Conservation (phyloP, 768 basidiomycete genomes). For the Pluteus cervinus region DNA sequence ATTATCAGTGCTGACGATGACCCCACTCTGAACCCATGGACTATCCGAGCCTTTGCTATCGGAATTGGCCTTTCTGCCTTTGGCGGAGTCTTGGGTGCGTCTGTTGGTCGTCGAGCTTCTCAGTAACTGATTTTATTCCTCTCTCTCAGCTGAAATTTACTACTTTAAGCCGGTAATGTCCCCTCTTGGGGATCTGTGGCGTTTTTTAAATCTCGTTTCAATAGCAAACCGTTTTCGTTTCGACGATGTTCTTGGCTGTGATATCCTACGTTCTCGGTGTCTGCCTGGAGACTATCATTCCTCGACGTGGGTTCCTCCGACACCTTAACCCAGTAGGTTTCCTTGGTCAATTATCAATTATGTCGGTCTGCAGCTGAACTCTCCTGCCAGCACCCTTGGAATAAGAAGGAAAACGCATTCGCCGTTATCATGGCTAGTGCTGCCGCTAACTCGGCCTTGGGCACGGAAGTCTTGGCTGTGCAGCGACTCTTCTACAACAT, state of each 20-base stretch:
- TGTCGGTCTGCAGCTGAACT: constrained; percentile 6
- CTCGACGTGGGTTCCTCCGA: constrained; percentile 34
- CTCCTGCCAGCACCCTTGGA: constrained; percentile 51
- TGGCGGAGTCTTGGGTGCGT: constrained; percentile 42
- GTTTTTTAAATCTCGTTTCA: no score
- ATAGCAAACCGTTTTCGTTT: constrained; percentile 47
- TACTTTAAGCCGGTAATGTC: no score
- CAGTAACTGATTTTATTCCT: no score
- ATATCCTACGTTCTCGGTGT: no score
- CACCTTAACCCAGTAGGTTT: constrained; percentile 45
- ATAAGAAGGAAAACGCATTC: constrained; percentile 55
- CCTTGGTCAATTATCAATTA: background rate
- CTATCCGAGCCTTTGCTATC: constrained; percentile 39
- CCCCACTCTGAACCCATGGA: constrained; percentile 38
- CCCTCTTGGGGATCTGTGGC: no score
- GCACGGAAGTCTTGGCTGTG: constrained; percentile 47
- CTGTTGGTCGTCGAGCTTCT: no score
- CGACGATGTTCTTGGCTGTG: no score
- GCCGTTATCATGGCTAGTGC: constrained; percentile 54
- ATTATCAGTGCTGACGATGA: constrained; percentile 42
- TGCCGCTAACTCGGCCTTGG: constrained; percentile 47
- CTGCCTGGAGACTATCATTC: no score
- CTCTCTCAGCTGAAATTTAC: no score
- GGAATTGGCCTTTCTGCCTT: constrained; percentile 42
- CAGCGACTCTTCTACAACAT: constrained; percentile 50